Base-by-base conservation (phyloP, 2,329 filamentous ascomycete genomes). In the Xylariaceae sp. region DNA sequence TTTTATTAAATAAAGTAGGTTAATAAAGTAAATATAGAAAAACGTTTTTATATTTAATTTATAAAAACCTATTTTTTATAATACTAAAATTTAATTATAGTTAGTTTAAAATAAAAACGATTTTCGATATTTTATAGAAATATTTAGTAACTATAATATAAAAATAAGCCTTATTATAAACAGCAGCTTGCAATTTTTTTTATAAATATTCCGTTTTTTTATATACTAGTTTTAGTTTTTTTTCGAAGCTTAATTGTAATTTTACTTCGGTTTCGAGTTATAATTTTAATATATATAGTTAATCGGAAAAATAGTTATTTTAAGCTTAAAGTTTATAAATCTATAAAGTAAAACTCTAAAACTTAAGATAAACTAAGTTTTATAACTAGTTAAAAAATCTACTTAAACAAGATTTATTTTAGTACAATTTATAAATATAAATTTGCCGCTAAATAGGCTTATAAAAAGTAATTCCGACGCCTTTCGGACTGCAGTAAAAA, bases 401-500 rank as follows among this genome's bases (percentile, higher is more conserved):
- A 29, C 14, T 14, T n/a, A n/a, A n/a, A n/a, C n/a, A n/a, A n/a
- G n/a, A 25, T 47, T 10, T 36, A 20, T 10, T 29, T 20, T 29
- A 20, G 4, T 12, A 8, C 12, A 14, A 32, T 23, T 20, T 40
- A 40, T 17, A 4, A 29, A 40, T 40, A 21, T 40, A 3, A 22
- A 14, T 12, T 40, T 6, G 23, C 37, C 23, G n/a, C n/a, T n/a
- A 10, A 19, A 14, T 5, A 29, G 14, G 6, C 2, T 35, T 17
- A 19, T n/a, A n/a, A n/a, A 12, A 22, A 16, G 27, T 27, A 17
- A 35, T 17, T 42, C 29, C 16, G 27, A 16, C 3, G 25, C 16
- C 3, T 22, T 82, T 21, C 35, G 39, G 19, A 47, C 44, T 7
- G 34, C 44, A 10, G 39, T 32, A 32, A 48, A 48, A n/a, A 36